Evolutionary conservation across 805 yeast species (phyloP), one percentile per base, ranked within the genome.

Genomic region (Suhomyces prunicola): DNA sequence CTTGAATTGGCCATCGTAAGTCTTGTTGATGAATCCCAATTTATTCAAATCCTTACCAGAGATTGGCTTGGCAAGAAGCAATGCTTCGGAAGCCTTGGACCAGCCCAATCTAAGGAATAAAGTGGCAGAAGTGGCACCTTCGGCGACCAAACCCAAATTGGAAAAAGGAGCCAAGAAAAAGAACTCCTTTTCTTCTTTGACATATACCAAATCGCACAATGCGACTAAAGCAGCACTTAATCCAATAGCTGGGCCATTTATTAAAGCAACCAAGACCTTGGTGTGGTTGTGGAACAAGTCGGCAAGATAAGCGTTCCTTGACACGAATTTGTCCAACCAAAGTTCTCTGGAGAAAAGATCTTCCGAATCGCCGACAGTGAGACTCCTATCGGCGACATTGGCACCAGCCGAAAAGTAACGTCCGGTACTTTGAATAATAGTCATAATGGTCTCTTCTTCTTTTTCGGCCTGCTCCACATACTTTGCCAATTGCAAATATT

Each of bases 221-320:
- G 86, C 81, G 10, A 89, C 85, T 50, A 90, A 67, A 0, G 91
- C 90, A 2, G 92, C 83, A 31, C 85, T 74, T 54, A 90, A 77
- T 0, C 97, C 97, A 54, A 90, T 80, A 5, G 84, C 96, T 0
- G 97, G 96, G 0, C 97, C 97, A 65, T 90, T 90, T 53, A 90
- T 74, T 3, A 90, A 92, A 44, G 83, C 82, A 26, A 84, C 84
- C 36, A 90, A 71, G 7, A 89, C 75, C 65, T 90, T 90, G 8
- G 78, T 70, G 69, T 90, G 97, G 61, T 83, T 80, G 57, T 82
- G 81, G 65, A 88, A 83, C 39, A 86, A 74, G 57, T 84, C 81
- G 4, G 94, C 85, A 51, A 90, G 70, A 61, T 79, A 84, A 26
- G 84, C 78, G 66, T 90, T 90, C 61, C 90, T 81, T 4, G 90